These are phyloP conservation scores for Ormosia emarginata DNA, from an alignment of 306 rosid species.

Conservation along the genomic window DNA sequence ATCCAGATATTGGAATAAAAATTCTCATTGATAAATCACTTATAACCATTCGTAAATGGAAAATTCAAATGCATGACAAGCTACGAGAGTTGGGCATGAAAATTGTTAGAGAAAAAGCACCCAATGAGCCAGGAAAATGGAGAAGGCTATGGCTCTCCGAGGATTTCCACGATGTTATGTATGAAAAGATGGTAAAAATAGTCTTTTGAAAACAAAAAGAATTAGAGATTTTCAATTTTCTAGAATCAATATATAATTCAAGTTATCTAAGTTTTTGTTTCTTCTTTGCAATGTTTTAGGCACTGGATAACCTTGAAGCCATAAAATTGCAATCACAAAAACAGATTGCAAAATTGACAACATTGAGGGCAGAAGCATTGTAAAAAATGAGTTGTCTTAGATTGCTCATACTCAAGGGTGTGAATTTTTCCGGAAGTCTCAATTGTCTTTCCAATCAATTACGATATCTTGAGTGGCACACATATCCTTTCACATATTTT, in stretches of 20 bases:
- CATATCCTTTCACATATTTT: neutral
- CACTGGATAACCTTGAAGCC: neutral
- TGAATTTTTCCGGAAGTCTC: neutral
- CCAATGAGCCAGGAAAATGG: conserved; percentile 19
- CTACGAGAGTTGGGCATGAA: neutral
- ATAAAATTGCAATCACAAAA: too few relatives aligned
- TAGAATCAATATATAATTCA: neutral
- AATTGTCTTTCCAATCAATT: conserved; percentile 7
- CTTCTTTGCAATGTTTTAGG: neutral
- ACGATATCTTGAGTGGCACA: neutral
- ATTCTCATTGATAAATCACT: conserved; percentile 16
- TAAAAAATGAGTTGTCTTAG: conserved; percentile 18
- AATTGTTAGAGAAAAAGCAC: neutral
- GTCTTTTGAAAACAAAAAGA: neutral
- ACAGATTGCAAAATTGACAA: accelerated
- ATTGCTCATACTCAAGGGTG: neutral
- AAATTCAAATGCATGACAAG: neutral
- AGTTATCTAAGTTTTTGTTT: neutral
- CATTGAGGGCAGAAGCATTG: neutral
- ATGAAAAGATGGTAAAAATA: neutral
- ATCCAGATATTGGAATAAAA: neutral
- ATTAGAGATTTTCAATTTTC: neutral
- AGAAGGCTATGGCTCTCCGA: neutral
- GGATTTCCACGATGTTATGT: neutral
- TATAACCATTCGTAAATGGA: neutral